Base-by-base conservation (phyloP, 208 protist species). In the Plasmodiophora brassicae region DNA sequence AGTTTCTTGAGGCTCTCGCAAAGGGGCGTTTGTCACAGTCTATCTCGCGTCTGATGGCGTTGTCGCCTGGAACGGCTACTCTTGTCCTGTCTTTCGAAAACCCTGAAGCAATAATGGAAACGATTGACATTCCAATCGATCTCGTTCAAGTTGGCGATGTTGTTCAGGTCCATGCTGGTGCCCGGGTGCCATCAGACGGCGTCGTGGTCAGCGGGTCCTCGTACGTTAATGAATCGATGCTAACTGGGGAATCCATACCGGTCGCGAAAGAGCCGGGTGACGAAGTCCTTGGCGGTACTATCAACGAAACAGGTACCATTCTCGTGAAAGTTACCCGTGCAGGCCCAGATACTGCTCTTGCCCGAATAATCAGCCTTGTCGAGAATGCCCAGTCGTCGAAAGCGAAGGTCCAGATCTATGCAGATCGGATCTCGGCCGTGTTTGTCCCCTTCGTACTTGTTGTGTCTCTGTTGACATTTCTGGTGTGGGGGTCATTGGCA, bases 381-480 rank as follows among this genome's bases (percentile, higher is more conserved):
- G 94, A 98, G 89, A 91, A 98, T 45, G 97, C 97, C 0, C 97
- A 99, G 28, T 25, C 50, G 28, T 93, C 92, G n/a, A 98, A 98
- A 92, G 94, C 97, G n/a, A n/a, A n/a, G 0, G 94, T 99, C 86
- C 90, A 89, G 84, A 44, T 45, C 25, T 84, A 92, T 45, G 93
- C 94, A 0, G 92, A 98, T 88, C 65, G 71, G 1, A 91, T 99
- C 32, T 94, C 96, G 43, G 91, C 92, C 60, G 87, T 94, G 0
- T 98, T 99, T 93, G 97, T 98, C 20, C 97, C 97, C 0, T 54
- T 90, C 45, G 96, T 98, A 20, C 84, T 99, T 5, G 0, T 25
- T 5, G 84, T 98, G 22, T 92, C 97, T 5, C 1, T 98, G 0
- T 0, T 95, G 14, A 96, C 94, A 1, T 96, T 98, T 36, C 32